These are phyloP conservation scores for Pichia sp. DNA, from an alignment of 1,139 yeast genomes.

Conservation along the genomic window DNA sequence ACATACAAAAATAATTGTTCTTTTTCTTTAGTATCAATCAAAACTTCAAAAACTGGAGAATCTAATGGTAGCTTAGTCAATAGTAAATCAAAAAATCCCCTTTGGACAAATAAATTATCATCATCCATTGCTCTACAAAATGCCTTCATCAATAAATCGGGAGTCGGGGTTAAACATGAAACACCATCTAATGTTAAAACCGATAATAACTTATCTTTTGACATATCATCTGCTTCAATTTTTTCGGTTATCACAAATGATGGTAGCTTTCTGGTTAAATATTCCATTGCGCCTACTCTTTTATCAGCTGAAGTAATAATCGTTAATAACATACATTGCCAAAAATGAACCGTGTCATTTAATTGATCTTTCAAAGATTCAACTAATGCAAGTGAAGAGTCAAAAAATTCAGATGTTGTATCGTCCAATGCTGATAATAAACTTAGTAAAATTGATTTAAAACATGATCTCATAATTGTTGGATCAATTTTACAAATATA, in stretches of 20 bases:
- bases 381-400: slow-evolving; percentile 50
- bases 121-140: slow-evolving; percentile 60
- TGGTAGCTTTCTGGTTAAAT: slow-evolving; percentile 68
- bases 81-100: slow-evolving; percentile 84
- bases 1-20: slow-evolving; percentile 56
- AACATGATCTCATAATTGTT: slow-evolving; percentile 42
- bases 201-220: slow-evolving; percentile 14
- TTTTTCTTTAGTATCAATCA: slow-evolving; percentile 48
- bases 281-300: slow-evolving; percentile 74
- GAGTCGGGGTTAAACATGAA: slow-evolving; percentile 61
- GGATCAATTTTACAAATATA: slow-evolving; percentile 50
- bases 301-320: slow-evolving; percentile 74
- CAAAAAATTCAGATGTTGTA: slow-evolving; percentile 77
- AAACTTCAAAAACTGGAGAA: slow-evolving; percentile 46
- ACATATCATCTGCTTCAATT: background rate
- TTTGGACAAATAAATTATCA: slow-evolving; percentile 63
- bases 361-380: slow-evolving; percentile 54
- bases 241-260: slow-evolving; percentile 31
- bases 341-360: slow-evolving; percentile 66
- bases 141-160: slow-evolving; percentile 72
- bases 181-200: slow-evolving; percentile 43
- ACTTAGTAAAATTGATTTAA: slow-evolving; percentile 67
- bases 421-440: slow-evolving; percentile 87
- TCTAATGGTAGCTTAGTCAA: slow-evolving; percentile 60
- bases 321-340: slow-evolving; percentile 76